Percentiles rank a stretch among this genome's conserved stretches.
Conservation (phyloP, 2,329 filamentous ascomycete species). For the Cylindrodendrum hubeiense region DNA sequence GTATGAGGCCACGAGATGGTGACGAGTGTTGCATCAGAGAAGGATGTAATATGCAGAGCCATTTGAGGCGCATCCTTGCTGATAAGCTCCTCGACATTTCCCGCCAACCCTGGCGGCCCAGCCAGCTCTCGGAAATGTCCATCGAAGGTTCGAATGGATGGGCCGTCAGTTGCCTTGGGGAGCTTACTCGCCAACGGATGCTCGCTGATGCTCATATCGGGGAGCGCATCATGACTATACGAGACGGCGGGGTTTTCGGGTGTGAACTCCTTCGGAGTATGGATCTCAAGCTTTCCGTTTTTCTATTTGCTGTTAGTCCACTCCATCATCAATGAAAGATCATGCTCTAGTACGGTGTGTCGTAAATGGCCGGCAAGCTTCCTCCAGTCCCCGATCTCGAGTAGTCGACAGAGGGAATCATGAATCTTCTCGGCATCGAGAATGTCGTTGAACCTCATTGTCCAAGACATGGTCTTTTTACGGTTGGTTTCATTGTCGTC, state of each 20-base stretch:
- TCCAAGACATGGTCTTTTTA: constrained; percentile 33
- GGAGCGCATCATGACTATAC: not conserved
- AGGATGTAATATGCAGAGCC: too few relatives aligned
- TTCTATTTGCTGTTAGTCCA: not conserved
- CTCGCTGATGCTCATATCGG: not conserved
- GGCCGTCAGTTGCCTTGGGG: not conserved
- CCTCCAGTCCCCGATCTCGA: constrained; percentile 59
- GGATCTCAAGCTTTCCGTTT: constrained; percentile 9
- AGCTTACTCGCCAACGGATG: not conserved
- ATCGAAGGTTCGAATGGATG: constrained; percentile 1
- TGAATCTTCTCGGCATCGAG: constrained; percentile 56
- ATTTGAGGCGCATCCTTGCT: too few relatives aligned
- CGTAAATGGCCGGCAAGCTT: constrained; percentile 59
- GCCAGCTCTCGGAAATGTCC: too few relatives aligned
- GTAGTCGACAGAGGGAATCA: constrained; percentile 50
- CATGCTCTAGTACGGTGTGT: not conserved
- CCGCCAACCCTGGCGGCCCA: too few relatives aligned
- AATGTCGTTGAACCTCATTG: constrained; percentile 59
- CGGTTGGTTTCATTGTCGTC: constrained; percentile 8
- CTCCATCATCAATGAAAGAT: not conserved
- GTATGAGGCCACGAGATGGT: too few relatives aligned
- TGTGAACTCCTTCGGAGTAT: not conserved
- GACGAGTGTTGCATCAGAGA: too few relatives aligned
- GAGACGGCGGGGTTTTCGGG: not conserved
- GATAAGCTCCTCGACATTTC: too few relatives aligned